phyloP scores from a whole-genome alignment of 768 basidiomycete genomes.

The Rhizopogon salebrosus region DNA sequence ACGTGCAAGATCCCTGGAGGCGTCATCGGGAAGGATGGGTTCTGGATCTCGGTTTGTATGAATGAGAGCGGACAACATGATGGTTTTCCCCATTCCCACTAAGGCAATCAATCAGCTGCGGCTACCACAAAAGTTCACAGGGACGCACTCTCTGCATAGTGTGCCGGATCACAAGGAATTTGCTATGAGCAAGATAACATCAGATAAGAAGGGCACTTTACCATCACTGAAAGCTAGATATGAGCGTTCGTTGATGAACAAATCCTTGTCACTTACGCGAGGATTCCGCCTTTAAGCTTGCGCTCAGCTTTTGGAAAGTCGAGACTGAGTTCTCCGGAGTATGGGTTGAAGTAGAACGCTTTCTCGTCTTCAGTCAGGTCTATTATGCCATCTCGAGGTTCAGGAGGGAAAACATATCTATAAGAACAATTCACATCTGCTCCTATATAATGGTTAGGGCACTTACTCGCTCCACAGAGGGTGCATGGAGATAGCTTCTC shows the following conservation, averaged over 20 bases:
- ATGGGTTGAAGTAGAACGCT: slow-evolving; percentile 85
- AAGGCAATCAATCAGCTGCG: slow-evolving; percentile 5
- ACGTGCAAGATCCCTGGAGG: slow-evolving; percentile 28
- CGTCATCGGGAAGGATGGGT: slow-evolving; percentile 26
- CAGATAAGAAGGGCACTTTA: slow-evolving; percentile 9
- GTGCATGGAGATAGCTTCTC: slow-evolving; percentile 74
- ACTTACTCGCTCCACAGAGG: slow-evolving; percentile 91
- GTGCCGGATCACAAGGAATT: slow-evolving; percentile 1
- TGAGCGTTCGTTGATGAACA: slow-evolving; percentile 4
- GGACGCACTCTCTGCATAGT: slow-evolving; percentile 44
- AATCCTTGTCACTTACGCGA: slow-evolving; percentile 58
- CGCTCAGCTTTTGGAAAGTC: slow-evolving; percentile 78
- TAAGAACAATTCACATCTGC: slow-evolving; percentile 3
- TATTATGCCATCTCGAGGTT: slow-evolving; percentile 54
- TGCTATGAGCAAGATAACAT: not conserved
- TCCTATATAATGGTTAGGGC: not conserved
- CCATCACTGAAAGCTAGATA: slow-evolving; percentile 26
- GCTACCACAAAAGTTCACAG: slow-evolving; percentile 1
- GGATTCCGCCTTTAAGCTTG: slow-evolving; percentile 79
- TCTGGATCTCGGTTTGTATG: slow-evolving; percentile 64
- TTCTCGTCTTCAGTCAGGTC: slow-evolving; percentile 79
- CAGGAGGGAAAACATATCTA: slow-evolving; percentile 72
- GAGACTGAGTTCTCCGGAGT: slow-evolving; percentile 85
- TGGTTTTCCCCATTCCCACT: slow-evolving; percentile 98
- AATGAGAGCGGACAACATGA: slow-evolving; percentile 87